Evolutionary conservation across 345 rosid genomes (phyloP).

Genomic region (Pugionium cornutum): DNA sequence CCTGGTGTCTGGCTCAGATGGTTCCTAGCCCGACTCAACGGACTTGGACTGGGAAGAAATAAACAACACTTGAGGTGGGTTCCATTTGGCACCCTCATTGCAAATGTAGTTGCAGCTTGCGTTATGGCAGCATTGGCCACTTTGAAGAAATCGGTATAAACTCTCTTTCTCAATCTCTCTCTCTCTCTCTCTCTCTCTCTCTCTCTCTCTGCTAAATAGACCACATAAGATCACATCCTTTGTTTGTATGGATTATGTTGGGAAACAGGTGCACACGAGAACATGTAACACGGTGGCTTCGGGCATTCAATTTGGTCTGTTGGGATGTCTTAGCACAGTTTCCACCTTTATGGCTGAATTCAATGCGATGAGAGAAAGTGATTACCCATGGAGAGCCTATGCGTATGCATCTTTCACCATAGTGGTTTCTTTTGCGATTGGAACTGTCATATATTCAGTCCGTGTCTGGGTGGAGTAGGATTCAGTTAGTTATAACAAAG

Average conservation of each 20-base stretch:
- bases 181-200: not conserved
- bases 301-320: conserved; percentile 71
- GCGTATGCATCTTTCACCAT: conserved; percentile 58
- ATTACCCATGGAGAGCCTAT: conserved; percentile 71
- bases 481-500: conserved; percentile 23
- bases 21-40: conserved; percentile 83
- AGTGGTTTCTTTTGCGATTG: conserved; percentile 50
- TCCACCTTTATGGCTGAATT: conserved; percentile 91
- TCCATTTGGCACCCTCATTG: conserved; percentile 86
- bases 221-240: conserved; percentile 6
- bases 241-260: too few species aligned
- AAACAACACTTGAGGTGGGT: conserved; percentile 63
- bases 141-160: conserved; percentile 53
- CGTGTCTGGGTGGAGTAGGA: conserved; percentile 54
- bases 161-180: not conserved
- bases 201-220: conserved; percentile 7
- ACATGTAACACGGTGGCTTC: conserved; percentile 51
- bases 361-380: conserved; percentile 78
- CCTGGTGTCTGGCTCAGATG: conserved; percentile 97
- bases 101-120: conserved; percentile 79
- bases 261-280: conserved; percentile 55
- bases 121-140: conserved; percentile 77
- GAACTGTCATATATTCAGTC: conserved; percentile 56
- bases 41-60: conserved; percentile 70
- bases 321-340: conserved; percentile 88